These are phyloP conservation scores for Drechslerella dactyloides DNA, from an alignment of 2,329 filamentous ascomycete species.

Conservation along the genomic window DNA sequence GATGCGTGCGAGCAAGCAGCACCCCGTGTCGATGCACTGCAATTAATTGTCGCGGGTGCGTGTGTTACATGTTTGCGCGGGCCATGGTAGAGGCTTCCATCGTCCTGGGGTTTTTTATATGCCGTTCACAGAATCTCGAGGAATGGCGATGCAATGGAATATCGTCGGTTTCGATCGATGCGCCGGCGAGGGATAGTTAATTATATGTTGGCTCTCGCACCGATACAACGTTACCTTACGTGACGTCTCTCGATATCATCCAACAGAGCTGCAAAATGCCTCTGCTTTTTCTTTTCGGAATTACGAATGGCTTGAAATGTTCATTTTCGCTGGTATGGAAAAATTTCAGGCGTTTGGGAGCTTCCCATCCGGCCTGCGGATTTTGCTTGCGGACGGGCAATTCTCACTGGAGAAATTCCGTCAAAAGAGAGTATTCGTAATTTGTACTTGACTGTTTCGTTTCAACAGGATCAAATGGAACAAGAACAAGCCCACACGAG, in stretches of 20 bases:
- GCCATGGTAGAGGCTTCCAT: no score
- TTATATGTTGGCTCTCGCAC: constrained; percentile 10
- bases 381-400: constrained; percentile 26
- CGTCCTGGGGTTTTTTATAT: constrained; percentile 30
- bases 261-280: neutral
- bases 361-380: constrained; percentile 30
- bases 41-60: neutral
- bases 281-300: neutral
- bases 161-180: constrained; percentile 17
- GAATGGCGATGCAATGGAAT: constrained; percentile 9
- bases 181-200: constrained; percentile 18
- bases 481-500: neutral
- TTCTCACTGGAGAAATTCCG: constrained; percentile 16
- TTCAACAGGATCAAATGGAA: neutral
- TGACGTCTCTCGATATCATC: no score
- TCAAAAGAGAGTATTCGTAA: neutral
- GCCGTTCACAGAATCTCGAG: constrained; percentile 35
- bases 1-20: neutral
- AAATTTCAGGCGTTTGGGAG: neutral
- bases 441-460: neutral
- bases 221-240: no score
- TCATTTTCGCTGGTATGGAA: neutral
- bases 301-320: neutral
- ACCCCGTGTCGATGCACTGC: no score
- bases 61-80: neutral